phyloP scores from a whole-genome alignment of 331 rosid genomes.

The Quercus tomentella region DNA sequence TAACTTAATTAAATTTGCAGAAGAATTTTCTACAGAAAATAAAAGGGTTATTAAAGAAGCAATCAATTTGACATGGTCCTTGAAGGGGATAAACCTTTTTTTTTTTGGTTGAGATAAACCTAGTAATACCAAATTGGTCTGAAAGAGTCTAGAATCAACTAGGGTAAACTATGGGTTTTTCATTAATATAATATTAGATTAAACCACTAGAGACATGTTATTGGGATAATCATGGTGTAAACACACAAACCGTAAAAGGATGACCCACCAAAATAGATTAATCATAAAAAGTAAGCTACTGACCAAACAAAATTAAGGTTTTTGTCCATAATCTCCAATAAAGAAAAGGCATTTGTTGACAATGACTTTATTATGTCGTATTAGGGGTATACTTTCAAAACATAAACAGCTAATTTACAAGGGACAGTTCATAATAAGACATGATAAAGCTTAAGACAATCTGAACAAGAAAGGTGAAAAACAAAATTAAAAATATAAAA shows the following conservation, averaged over 20 bases:
- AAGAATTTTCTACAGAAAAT: neutral
- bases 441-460: conserved; percentile 32
- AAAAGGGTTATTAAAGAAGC: neutral
- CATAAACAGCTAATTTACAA: conserved; percentile 52
- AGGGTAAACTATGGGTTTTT: conserved; percentile 13
- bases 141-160: conserved; percentile 20
- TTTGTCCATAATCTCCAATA: conserved; percentile 41
- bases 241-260: conserved; percentile 41
- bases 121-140: neutral
- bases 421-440: conserved; percentile 48
- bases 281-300: conserved; percentile 25
- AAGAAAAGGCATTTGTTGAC: conserved; percentile 48
- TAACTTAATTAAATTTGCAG: neutral
- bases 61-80: neutral
- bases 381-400: conserved; percentile 51
- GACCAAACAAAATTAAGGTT: conserved; percentile 41
- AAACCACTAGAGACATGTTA: conserved; percentile 25
- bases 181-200: neutral
- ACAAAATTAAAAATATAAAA: conserved; percentile 18
- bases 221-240: conserved; percentile 33
- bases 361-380: conserved; percentile 54
- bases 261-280: conserved; percentile 33
- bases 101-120: neutral
- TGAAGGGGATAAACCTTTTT: neutral
- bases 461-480: conserved; percentile 36